Evolutionary conservation across 2,329 filamentous ascomycete genomes (phyloP), one percentile per base, ranked within the genome.

Genomic region (Thermothelomyces thermophilus): DNA sequence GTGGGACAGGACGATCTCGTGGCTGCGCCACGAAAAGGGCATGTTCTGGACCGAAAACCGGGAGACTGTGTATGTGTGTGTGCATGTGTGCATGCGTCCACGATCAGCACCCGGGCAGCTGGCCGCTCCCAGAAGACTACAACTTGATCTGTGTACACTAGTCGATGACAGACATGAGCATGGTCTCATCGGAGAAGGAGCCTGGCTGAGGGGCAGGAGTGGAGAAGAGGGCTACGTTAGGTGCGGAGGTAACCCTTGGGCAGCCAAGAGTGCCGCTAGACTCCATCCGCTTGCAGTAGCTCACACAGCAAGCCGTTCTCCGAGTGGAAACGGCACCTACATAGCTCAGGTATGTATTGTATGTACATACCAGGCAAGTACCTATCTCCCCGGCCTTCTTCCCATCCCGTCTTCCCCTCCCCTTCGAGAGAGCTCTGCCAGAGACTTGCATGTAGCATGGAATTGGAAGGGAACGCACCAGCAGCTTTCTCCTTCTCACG

Each of bases 21-120:
- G 47, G 37, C 48, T 42, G 42, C 43, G 46, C 46, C 51, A 44
- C 30, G 37, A 33, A 37, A 36, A n/a, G 36, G 30, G 46, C 17
- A 16, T 24, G 39, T 42, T 44, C 41, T 36, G 49, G 47, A 42
- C 40, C 47, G 43, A 54, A 51, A 52, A 56, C 54, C 41, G 30
- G 30, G 36, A 6, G 19, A 35, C 44, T 24, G 33, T 52, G 45
- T 26, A 26, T 51, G 41, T n/a, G n/a, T n/a, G n/a, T n/a, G n/a
- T n/a, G n/a, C n/a, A n/a, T n/a, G 58, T 48, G 51, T 59, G 60
- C 61, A 63, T 61, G 58, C 55, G 44, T 41, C 58, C 55, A 37
- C 58, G 56, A 60, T 64, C 63, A 64, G 57, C 55, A 60, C 39
- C 44, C 50, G 40, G 40, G 24, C 42, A 31, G 37, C 53, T 24